Conservation (phyloP, 148 eudicot genomes). For the Amaranthus cruentus region DNA sequence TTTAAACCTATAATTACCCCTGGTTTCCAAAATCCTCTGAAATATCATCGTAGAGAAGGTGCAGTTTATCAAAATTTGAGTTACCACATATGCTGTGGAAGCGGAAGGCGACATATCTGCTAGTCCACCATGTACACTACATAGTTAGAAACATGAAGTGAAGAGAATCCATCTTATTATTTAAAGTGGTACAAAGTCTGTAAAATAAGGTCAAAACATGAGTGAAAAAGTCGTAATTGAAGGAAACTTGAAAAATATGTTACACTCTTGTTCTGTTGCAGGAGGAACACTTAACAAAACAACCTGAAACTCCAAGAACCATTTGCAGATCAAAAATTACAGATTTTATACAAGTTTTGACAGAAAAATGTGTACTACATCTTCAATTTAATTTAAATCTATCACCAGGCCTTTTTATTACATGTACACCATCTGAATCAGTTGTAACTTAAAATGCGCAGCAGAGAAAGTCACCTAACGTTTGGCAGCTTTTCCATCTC, state of each 20-base stretch:
- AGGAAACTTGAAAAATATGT: not conserved
- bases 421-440: not conserved
- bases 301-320: not conserved
- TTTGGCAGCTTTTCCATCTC: slow-evolving; percentile 85
- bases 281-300: not conserved
- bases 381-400: not conserved
- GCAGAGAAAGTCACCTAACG: slow-evolving; percentile 63
- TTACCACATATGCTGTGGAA: slow-evolving; percentile 76
- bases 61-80: slow-evolving; percentile 64
- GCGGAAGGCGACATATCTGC: slow-evolving; percentile 82
- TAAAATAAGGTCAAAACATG: not conserved
- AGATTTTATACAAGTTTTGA: not conserved
- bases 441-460: not conserved
- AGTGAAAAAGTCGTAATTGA: not conserved
- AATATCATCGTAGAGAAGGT: slow-evolving; percentile 62
- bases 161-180: slow-evolving; percentile 6
- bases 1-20: slow-evolving; percentile 44
- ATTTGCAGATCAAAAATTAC: not conserved
- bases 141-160: slow-evolving; percentile 5
- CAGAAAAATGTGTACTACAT: not conserved
- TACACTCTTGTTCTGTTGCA: not conserved
- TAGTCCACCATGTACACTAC: slow-evolving; percentile 16
- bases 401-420: not conserved
- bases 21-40: slow-evolving; percentile 74
- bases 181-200: not conserved